Base-by-base conservation (phyloP, 257 asterid genomes). In the Solanum chiquidenum region DNA sequence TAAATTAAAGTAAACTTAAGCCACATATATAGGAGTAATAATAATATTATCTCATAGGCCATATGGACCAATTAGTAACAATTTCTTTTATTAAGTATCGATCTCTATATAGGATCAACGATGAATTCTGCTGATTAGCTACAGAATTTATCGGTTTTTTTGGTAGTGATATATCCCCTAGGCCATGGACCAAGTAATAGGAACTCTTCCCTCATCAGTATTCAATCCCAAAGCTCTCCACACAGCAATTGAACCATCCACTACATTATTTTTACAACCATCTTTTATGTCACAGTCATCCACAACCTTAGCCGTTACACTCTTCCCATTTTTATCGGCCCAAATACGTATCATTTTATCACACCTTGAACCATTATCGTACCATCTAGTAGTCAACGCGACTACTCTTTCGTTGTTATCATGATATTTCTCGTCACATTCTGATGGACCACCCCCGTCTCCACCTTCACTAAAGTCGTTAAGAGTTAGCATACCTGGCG, bases 251-350 rank as follows among this genome's bases (percentile, higher is more conserved):
- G 93, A 92, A 18, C 89, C 94, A 89, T 90, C 94, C 52, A 92
- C 92, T 1, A 92, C 87, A 72, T 90, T 89, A 37, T 90, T 86
- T 3, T 29, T 93, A 58, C 95, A 94, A 2, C 94, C 95, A 33
- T 31, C 35, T 86, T 74, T 89, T 3, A 92, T 90, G 25, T 93
- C 94, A 71, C 96, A 93, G 88, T 94, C 95, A 38, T 93, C 96
- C 66, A 93, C 96, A 29, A 94, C 94, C 85, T 86, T 91, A 9
- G 96, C 95, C 13, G 82, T 87, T 90, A 90, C 90, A 86, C 91
- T 94, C 85, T 90, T 83, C 25, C 95, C 94, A 33, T 92, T 90
- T 35, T 13, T 74, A 8, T 29, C 3, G 0, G 92, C 92, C 29
- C 16, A 55, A 49, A 92, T 91, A 5, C 74, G 86, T 25, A 93